A percentile compares a stretch with the other conserved stretches of the same genome.
These are phyloP conservation scores for Meira miltonrushii DNA, from an alignment of 1,284 basidiomycete species.

Conservation along the genomic window DNA sequence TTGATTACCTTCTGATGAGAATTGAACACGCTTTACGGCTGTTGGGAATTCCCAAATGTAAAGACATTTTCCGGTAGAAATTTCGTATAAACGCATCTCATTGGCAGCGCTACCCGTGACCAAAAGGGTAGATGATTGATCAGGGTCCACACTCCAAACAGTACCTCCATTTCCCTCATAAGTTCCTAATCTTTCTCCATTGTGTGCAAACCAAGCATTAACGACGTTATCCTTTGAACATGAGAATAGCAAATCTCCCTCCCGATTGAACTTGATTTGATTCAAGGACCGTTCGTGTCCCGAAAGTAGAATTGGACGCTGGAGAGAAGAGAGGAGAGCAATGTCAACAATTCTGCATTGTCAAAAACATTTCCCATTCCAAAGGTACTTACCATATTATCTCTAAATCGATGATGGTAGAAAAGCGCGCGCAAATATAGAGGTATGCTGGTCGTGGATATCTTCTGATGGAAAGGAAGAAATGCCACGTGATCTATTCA, in stretches of 20 bases:
- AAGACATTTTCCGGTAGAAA: slow-evolving; percentile 78
- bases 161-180: slow-evolving; percentile 94
- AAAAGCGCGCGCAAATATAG: not conserved
- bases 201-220: slow-evolving; percentile 98
- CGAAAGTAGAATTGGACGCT: slow-evolving; percentile 55
- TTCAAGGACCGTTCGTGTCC: slow-evolving; percentile 97
- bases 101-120: slow-evolving; percentile 85
- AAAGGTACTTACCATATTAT: not conserved
- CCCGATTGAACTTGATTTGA: slow-evolving; percentile 69
- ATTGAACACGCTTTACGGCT: slow-evolving; percentile 89
- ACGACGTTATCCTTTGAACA: slow-evolving; percentile 92
- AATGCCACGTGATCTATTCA: too few species aligned
- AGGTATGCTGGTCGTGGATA: too few species aligned
- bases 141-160: slow-evolving; percentile 93
- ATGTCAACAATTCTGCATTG: not conserved
- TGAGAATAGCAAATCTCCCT: slow-evolving; percentile 93
- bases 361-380: not conserved
- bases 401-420: not conserved
- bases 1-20: slow-evolving; percentile 65
- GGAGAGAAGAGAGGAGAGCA: not conserved
- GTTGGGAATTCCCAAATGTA: slow-evolving; percentile 88
- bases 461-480: too few species aligned
- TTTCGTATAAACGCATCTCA: slow-evolving; percentile 83
- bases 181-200: slow-evolving; percentile 93
- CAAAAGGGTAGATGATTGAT: slow-evolving; percentile 79